These are phyloP conservation scores for Exophiala sp. DNA, from an alignment of 2,329 filamentous ascomycete species.

Conservation along the genomic window DNA sequence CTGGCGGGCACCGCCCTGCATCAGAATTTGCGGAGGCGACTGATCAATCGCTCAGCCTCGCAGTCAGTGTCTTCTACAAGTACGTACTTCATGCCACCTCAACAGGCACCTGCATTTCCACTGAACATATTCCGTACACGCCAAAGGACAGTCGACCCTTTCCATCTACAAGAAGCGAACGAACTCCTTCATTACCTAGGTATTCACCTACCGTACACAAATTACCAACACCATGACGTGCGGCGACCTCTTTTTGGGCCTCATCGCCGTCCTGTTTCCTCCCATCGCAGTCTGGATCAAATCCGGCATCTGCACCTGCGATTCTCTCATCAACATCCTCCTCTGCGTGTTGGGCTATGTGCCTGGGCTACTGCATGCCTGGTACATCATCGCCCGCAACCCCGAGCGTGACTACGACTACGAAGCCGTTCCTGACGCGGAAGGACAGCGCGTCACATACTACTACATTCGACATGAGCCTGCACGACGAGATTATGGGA, in stretches of 20 bases:
- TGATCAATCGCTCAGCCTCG: constrained; percentile 8
- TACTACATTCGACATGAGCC: constrained; percentile 65
- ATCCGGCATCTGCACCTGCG: constrained; percentile 83
- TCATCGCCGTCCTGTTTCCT: constrained; percentile 42
- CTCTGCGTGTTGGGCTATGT: constrained; percentile 76
- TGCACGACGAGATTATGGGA: constrained; percentile 37
- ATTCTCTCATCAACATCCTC: constrained; percentile 91
- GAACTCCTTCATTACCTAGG: neutral
- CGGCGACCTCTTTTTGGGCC: constrained; percentile 35
- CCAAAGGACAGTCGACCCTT: neutral
- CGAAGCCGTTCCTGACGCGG: constrained; percentile 62
- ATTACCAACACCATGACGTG: constrained; percentile 32
- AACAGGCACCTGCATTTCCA: neutral
- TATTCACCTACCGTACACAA: constrained; percentile 1
- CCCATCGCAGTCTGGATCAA: constrained; percentile 86
- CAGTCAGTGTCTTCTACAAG: neutral
- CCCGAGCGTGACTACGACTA: constrained; percentile 68
- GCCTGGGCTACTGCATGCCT: constrained; percentile 87
- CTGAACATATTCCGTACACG: neutral
- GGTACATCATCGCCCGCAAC: constrained; percentile 94
- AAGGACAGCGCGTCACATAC: constrained; percentile 64
- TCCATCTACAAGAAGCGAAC: neutral
- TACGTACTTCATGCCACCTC: neutral
- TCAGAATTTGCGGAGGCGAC: neutral
- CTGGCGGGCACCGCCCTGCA: neutral